These are phyloP conservation scores for Polyplosphaeria fusca DNA, from an alignment of 495 filamentous ascomycete species.

Conservation along the genomic window DNA sequence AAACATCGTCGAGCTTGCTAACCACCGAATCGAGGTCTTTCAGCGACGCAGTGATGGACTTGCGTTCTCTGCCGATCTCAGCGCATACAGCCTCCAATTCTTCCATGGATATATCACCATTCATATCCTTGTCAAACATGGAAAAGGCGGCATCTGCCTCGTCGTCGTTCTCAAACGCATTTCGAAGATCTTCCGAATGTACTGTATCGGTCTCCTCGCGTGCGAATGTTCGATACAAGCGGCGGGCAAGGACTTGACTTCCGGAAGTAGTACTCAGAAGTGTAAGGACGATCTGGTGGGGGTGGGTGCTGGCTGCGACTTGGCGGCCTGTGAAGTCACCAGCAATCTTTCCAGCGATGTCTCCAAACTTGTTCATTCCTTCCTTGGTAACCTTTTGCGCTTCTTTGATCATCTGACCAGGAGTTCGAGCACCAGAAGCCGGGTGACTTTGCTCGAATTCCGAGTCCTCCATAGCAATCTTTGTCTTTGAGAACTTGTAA, in stretches of 20 bases:
- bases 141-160: constrained; percentile 88
- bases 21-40: constrained; percentile 96
- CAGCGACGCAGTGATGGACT: constrained; percentile 87
- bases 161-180: constrained; percentile 78
- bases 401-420: constrained; percentile 58
- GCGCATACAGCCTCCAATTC: constrained; percentile 91
- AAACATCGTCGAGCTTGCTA: constrained; percentile 81
- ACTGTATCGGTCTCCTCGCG: constrained; percentile 72
- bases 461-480: constrained; percentile 68
- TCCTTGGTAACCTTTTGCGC: constrained; percentile 69
- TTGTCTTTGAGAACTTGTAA: constrained; percentile 74
- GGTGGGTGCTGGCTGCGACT: constrained; percentile 71
- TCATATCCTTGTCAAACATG: constrained; percentile 96
- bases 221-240: constrained; percentile 88
- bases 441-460: constrained; percentile 55
- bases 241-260: constrained; percentile 82
- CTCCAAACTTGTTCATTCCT: constrained; percentile 75
- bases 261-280: constrained; percentile 69
- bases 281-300: constrained; percentile 75
- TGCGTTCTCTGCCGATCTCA: constrained; percentile 91
- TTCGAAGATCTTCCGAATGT: constrained; percentile 68
- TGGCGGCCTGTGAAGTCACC: constrained; percentile 87
- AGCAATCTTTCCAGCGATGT: constrained; percentile 84
- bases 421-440: constrained; percentile 64
- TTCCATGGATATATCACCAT: constrained; percentile 94